Base-by-base conservation (phyloP, 768 basidiomycete species). In the Dentipellis fragilis region DNA sequence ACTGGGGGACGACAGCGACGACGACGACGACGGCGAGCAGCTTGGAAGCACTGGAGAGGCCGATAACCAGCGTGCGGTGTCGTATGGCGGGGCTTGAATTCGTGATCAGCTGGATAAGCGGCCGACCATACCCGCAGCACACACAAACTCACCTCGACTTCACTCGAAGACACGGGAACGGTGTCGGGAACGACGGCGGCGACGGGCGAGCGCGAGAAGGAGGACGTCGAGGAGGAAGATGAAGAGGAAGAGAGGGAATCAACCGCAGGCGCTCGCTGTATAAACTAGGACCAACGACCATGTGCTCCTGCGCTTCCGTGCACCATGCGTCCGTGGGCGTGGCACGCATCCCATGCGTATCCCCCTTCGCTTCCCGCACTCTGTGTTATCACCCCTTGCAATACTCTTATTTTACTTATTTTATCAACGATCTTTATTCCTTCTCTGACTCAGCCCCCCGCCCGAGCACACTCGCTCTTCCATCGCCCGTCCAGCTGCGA, bases 401-500 rank as follows among this genome's bases (percentile, higher is more conserved):
- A 29, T 29, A 29, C 29, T 29, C 3, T 6, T 29, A 29, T n/a
- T n/a, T n/a, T n/a, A n/a, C n/a, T n/a, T 29, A 29, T 29, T 29
- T 29, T 29, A 29, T 29, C 8, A 16, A 42, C 40, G 8, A 42
- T 11, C 40, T 21, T 10, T 49, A 19, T 4, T 49, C 51, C 8
- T 46, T 5, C 10, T 39, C 35, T 2, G 52, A 47, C 42, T 60
- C 54, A 2, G 47, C 48, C 46, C 37, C 45, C 12, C 46, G 39
- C 37, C 48, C 34, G 14, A 42, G 23, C 29, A 66, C 50, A 3
- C 61, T 49, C n/a, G 6, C 29, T 51, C 49, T 54, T 64, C 75
- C 74, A 78, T 49, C 63, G 65, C 60, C 63, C 61, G 54, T 72
- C 71, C 59, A 77, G 62, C 60, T 61, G 64, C 45, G 37, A 62